Evolutionary conservation across 306 rosid species (phyloP), one percentile per base, ranked within the genome.

Genomic region (Cucurbita argyrosperma): DNA sequence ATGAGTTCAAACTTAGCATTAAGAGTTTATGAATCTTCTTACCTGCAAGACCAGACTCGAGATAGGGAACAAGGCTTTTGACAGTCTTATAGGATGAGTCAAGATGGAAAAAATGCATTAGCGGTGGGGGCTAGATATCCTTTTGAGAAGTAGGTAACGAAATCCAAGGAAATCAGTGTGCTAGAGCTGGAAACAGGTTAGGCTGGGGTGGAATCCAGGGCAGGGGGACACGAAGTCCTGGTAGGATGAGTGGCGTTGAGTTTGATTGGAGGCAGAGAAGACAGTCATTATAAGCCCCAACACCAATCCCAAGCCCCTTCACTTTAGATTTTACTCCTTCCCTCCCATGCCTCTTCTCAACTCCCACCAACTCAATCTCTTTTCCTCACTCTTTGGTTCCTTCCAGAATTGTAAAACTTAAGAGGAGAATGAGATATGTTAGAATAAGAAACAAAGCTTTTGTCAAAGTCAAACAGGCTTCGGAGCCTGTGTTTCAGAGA

Each of bases 251-350:
- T 56, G 45, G 62, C 40, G 39, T 58, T 8, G 58, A 55, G 15
- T 79, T 73, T 73, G 80, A 78, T 71, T 78, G 80, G 80, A 68
- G 6, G 39, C 40, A 45, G 76, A 19, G 53, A 69, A 77, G 76
- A 76, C 55, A 63, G 56, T 16, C 69, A 19, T 47, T 71, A 58
- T 70, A 57, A 76, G 57, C 61, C 49, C 75, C 13, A 46, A 46
- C 77, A 64, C 42, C 3, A 30, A 13, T 18, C 5, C n/a, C 43
- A 58, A 58, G 7, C n/a, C 43, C 18, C n/a, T 59, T 9, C 67
- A 2, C 40, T 72, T 52, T 58, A 70, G 46, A 2, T 35, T 72
- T 58, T 64, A 70, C 46, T 37, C 51, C 50, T 39, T 42, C 71
- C 71, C 38, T 42, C 71, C 71, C 18, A 65, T 65, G 52, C 71